Evolutionary conservation across 2,329 filamentous ascomycete genomes (phyloP), one percentile per base, ranked within the genome.

Genomic region (Bipolaris zeicola): DNA sequence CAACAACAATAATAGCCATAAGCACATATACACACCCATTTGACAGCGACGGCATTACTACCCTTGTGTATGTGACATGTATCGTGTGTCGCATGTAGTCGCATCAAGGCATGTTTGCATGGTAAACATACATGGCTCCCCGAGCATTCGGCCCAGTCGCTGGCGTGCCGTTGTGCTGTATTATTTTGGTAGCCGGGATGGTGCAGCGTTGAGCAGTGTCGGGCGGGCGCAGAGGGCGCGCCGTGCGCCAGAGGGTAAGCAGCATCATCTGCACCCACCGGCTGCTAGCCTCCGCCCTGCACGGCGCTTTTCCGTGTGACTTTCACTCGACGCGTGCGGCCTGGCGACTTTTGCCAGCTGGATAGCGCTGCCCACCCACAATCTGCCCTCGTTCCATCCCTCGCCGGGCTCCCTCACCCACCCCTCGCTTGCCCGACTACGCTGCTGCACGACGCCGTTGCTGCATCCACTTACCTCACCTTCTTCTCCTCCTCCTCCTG

Each of bases 331-430:
- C 60, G 57, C 60, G 38, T 44, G 44, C 38, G 34, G 43, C 48
- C 43, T 44, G 44, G 54, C 53, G 60, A 59, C 55, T 43, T 55
- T 50, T 61, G 60, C 60, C 60, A 62, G 48, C 50, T 49, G 46
- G 49, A 48, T 60, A 58, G 56, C 51, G 55, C 18, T 57, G 55
- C 50, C 50, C 39, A 46, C 52, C 52, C 37, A 33, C 24, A 42
- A 36, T 28, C 31, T 24, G 20, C 38, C 45, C 43, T 55, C 43
- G 43, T 50, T 31, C 48, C 38, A 14, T 20, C 18, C 33, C 43
- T 33, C 36, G 39, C 46, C 34, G 11, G 13, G 14, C 45, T 20
- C 41, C 52, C 18, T 28, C 49, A 33, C 37, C 43, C 26, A 43
- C 36, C 20, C 20, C 22, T 44, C 28, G 16, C 34, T 36, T 14